Percentiles rank a stretch among this genome's conserved stretches.
Evolutionary conservation across 768 basidiomycete genomes (phyloP).

Genomic region (Termitomyces heimii): DNA sequence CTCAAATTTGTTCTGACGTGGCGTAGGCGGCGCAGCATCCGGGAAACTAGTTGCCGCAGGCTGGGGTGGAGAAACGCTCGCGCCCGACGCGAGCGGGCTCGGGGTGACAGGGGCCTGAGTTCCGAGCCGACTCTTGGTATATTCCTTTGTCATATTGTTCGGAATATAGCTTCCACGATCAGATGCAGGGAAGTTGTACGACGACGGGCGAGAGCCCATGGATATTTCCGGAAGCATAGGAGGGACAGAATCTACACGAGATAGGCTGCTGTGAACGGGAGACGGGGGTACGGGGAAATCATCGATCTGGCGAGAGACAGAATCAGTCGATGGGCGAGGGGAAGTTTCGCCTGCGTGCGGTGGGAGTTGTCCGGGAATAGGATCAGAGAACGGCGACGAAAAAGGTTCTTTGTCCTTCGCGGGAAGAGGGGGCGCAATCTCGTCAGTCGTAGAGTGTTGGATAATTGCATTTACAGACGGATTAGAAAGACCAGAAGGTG

Average conservation of each 20-base stretch:
- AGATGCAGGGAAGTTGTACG: conserved; percentile 10
- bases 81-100: conserved; percentile 34
- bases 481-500: conserved; percentile 28
- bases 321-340: conserved; percentile 9
- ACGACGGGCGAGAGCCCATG: conserved; percentile 29
- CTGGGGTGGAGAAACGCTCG: conserved; percentile 11
- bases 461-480: conserved; percentile 21
- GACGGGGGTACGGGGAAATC: conserved; percentile 36
- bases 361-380: background rate
- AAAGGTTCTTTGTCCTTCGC: background rate
- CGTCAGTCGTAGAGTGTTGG: conserved; percentile 1
- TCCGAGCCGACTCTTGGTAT: conserved; percentile 16
- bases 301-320: conserved; percentile 18
- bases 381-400: conserved; percentile 22
- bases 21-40: conserved; percentile 2
- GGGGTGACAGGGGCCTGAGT: conserved; percentile 31
- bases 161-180: conserved; percentile 10
- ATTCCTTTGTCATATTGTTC: conserved; percentile 5
- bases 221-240: conserved; percentile 50
- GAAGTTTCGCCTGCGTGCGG: conserved; percentile 3
- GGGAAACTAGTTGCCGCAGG: conserved; percentile 7
- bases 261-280: conserved; percentile 25
- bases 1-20: conserved; percentile 6
- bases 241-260: conserved; percentile 43
- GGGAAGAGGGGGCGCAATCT: conserved; percentile 4